Percentiles rank a stretch among this genome's conserved stretches.
These are phyloP conservation scores for Gentiana macrophylla DNA, from an alignment of 257 asterid species.

Conservation along the genomic window DNA sequence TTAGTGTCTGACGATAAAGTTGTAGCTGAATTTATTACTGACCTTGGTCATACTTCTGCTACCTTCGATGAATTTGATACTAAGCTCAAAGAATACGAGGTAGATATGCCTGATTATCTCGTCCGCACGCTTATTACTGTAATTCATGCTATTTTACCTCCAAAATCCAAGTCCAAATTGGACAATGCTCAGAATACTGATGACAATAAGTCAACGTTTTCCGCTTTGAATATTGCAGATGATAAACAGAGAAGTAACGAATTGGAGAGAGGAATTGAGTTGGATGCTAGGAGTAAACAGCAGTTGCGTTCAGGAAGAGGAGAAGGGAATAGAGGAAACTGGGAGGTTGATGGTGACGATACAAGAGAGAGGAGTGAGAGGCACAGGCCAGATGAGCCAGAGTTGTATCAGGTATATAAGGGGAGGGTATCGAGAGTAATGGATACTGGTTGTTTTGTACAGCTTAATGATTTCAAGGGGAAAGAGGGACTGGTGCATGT, in stretches of 20 bases:
- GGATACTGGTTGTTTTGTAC: constrained; percentile 93
- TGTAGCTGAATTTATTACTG: constrained; percentile 74
- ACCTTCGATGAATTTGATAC: constrained; percentile 49
- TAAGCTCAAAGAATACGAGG: constrained; percentile 54
- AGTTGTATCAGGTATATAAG: constrained; percentile 57
- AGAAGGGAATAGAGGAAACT: constrained; percentile 18
- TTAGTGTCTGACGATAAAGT: constrained; percentile 60
- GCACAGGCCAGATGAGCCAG: constrained; percentile 40
- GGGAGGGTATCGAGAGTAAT: constrained; percentile 87
- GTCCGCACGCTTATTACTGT: constrained; percentile 70
- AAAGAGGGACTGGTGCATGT: constrained; percentile 89
- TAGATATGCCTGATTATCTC: constrained; percentile 85
- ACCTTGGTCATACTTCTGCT: constrained; percentile 50
- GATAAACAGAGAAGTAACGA: constrained; percentile 60
- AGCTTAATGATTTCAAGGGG: constrained; percentile 56
- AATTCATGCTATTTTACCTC: constrained; percentile 80
- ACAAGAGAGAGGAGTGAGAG: constrained; percentile 20
- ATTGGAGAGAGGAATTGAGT: constrained; percentile 73
- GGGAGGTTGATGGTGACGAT: constrained; percentile 22
- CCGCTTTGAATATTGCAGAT: constrained; percentile 62
- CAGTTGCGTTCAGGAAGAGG: constrained; percentile 22
- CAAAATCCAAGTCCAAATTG: constrained; percentile 28
- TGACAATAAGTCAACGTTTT: constrained; percentile 27
- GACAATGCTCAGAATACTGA: constrained; percentile 24
- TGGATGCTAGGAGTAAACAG: constrained; percentile 35